phyloP scores from a whole-genome alignment of 2,329 filamentous ascomycete genomes.

The Colletotrichum ledebouriae region DNA sequence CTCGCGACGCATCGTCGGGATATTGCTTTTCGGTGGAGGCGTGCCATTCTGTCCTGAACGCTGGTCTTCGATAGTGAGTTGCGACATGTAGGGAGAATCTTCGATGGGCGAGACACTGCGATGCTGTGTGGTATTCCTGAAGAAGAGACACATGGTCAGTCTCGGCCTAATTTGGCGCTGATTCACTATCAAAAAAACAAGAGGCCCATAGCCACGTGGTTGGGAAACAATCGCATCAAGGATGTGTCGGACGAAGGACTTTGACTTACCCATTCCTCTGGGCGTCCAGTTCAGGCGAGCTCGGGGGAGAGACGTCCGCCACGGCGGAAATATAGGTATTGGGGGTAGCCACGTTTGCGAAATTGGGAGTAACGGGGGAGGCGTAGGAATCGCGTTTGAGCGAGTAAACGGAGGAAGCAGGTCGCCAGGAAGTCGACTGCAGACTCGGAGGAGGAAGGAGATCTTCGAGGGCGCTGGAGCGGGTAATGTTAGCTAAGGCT shows the following conservation, averaged over 20 bases:
- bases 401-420: constrained; percentile 41
- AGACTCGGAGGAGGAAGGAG: constrained; percentile 28
- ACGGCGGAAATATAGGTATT: constrained; percentile 36
- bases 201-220: constrained; percentile 25
- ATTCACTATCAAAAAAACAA: constrained; percentile 15
- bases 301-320: constrained; percentile 67
- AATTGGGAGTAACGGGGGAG: constrained; percentile 39
- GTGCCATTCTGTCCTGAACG: constrained; percentile 42
- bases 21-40: constrained; percentile 56
- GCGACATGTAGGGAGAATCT: constrained; percentile 56
- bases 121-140: constrained; percentile 26
- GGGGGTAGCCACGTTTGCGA: constrained; percentile 43
- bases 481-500: constrained; percentile 25
- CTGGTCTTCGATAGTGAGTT: constrained; percentile 42
- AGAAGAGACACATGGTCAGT: constrained; percentile 43
- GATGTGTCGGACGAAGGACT: background rate
- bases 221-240: constrained; percentile 32
- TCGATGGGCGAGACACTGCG: constrained; percentile 68
- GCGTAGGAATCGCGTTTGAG: constrained; percentile 23
- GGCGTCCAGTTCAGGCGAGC: constrained; percentile 64
- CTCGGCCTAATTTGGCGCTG: constrained; percentile 9
- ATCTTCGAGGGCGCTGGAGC: constrained; percentile 31
- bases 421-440: constrained; percentile 34
- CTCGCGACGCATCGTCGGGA: constrained; percentile 66
- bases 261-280: constrained; percentile 58